A percentile compares a stretch with the other conserved stretches of the same genome.
Evolutionary conservation across 441 rosid species (phyloP).

Genomic region (Croton setiger): DNA sequence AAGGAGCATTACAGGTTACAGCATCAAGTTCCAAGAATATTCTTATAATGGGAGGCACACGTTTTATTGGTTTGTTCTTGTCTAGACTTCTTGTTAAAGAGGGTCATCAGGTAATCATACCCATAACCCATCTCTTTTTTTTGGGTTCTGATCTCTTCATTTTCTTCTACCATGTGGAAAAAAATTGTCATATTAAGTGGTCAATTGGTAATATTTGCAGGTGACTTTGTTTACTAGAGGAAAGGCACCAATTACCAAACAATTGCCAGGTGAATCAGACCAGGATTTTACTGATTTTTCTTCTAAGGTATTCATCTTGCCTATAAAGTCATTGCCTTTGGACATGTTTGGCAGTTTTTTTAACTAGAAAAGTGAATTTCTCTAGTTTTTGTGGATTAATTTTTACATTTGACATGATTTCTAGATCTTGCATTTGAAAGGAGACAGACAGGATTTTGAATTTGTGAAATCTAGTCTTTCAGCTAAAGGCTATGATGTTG

Average conservation of each 20-base stretch:
- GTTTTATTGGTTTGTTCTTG: slow-evolving; percentile 79
- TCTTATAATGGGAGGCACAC: slow-evolving; percentile 89
- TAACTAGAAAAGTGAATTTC: slow-evolving; percentile 1
- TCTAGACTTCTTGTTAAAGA: slow-evolving; percentile 86
- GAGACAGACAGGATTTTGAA: slow-evolving; percentile 83
- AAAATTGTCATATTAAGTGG: neutral
- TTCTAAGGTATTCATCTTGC: slow-evolving; percentile 59
- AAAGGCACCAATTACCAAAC: slow-evolving; percentile 81
- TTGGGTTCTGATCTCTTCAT: neutral
- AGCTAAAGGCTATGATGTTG: slow-evolving; percentile 89
- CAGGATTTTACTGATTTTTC: slow-evolving; percentile 77
- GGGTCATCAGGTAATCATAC: slow-evolving; percentile 85
- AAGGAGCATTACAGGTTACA: slow-evolving; percentile 55
- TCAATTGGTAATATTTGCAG: slow-evolving; percentile 36
- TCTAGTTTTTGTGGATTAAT: neutral
- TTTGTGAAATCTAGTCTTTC: slow-evolving; percentile 93
- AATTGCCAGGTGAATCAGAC: slow-evolving; percentile 86
- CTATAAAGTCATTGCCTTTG: neutral
- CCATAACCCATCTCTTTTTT: neutral
- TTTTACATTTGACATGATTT: slow-evolving; percentile 46
- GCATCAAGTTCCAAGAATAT: slow-evolving; percentile 76
- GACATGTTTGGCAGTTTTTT: neutral
- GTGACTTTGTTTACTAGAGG: slow-evolving; percentile 96
- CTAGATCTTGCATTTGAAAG: slow-evolving; percentile 89
- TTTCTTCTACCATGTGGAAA: neutral